These are phyloP conservation scores for Kwoniella bestiolae DNA, from an alignment of 768 basidiomycete species.

Conservation along the genomic window DNA sequence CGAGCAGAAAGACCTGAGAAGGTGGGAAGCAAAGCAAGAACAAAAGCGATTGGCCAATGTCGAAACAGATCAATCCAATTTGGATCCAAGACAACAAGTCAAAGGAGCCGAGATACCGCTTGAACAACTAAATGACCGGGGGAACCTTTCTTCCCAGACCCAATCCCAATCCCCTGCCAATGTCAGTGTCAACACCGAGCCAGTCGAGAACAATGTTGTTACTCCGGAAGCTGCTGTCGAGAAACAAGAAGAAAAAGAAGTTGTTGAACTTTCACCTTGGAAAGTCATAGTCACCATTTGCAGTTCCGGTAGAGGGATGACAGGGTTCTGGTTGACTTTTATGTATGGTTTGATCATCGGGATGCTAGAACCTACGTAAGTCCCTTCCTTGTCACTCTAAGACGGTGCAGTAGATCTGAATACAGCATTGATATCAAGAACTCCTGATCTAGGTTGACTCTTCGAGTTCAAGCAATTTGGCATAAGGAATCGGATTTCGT, in stretches of 20 bases:
- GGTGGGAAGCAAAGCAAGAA: constrained; percentile 4
- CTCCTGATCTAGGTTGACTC: constrained; percentile 37
- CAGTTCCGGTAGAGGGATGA: constrained; percentile 31
- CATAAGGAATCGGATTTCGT: constrained; percentile 40
- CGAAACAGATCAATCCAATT: too few species aligned
- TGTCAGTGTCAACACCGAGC: background rate
- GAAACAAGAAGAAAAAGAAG: too few species aligned
- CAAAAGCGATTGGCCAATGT: background rate
- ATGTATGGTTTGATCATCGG: constrained; percentile 37
- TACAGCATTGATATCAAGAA: too few species aligned
- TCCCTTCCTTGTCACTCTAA: background rate
- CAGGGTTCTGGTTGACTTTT: constrained; percentile 32
- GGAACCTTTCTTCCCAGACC: too few species aligned
- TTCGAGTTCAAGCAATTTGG: constrained; percentile 38
- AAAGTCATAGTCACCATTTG: constrained; percentile 24
- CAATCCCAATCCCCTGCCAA: too few species aligned
- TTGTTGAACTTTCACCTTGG: constrained; percentile 27
- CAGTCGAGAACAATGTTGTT: background rate
- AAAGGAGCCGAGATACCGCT: constrained; percentile 2
- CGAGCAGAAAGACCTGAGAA: constrained; percentile 39
- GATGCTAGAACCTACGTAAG: constrained; percentile 43
- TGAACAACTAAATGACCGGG: background rate
- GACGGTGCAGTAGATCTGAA: background rate
- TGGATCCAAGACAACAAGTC: constrained; percentile 6
- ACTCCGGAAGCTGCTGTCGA: too few species aligned